These are phyloP conservation scores for Euphrasia arctica DNA, from an alignment of 305 asterid genomes.

Conservation along the genomic window DNA sequence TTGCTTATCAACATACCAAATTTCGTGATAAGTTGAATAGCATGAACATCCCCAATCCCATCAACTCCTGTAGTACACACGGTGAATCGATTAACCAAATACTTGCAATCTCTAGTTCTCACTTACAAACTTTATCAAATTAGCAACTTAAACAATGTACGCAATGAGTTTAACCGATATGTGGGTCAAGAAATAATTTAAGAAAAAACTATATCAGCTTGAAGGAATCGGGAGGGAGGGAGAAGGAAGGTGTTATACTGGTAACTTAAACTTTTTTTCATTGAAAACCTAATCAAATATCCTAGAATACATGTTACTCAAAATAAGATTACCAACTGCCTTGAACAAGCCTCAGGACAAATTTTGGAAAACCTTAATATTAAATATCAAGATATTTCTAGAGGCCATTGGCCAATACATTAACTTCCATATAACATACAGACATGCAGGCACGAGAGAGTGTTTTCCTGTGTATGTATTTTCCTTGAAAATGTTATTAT, in stretches of 20 bases:
- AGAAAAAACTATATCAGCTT: not conserved
- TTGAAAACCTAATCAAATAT: slow-evolving; percentile 12
- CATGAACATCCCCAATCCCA: slow-evolving; percentile 90
- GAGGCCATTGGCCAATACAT: not conserved
- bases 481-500: slow-evolving; percentile 5
- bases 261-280: slow-evolving; percentile 14
- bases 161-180: slow-evolving; percentile 16
- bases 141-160: slow-evolving; percentile 7
- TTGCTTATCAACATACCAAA: slow-evolving; percentile 53
- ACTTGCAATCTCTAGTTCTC: slow-evolving; percentile 15
- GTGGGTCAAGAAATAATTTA: slow-evolving; percentile 5
- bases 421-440: slow-evolving; percentile 10
- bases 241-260: not conserved
- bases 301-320: not conserved
- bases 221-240: not conserved
- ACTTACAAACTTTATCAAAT: slow-evolving; percentile 11
- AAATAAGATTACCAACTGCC: slow-evolving; percentile 15
- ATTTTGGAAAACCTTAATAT: not conserved
- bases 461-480: slow-evolving; percentile 12
- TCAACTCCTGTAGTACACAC: slow-evolving; percentile 68
- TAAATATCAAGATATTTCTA: not conserved
- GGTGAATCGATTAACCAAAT: slow-evolving; percentile 12
- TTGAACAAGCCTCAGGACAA: slow-evolving; percentile 11
- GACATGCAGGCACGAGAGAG: slow-evolving; percentile 8
- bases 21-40: slow-evolving; percentile 70